Percentiles rank a stretch among this genome's conserved stretches.
Conservation (phyloP, 257 asterid species). For the Solanum dulcamara region DNA sequence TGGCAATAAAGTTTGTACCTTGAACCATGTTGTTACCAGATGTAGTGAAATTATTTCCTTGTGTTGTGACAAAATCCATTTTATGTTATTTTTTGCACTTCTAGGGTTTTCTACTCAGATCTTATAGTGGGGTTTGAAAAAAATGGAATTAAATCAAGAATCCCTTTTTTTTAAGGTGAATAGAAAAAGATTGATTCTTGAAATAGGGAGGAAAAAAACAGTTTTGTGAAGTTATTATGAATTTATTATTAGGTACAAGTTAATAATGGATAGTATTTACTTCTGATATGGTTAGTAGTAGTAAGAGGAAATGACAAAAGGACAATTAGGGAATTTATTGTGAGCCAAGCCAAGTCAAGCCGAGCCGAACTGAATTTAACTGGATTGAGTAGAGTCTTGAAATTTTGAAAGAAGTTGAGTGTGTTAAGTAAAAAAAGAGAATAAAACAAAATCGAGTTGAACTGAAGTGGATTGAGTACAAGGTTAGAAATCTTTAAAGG, state of each 20-base stretch:
- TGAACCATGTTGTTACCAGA: not conserved
- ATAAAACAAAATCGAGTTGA: not conserved
- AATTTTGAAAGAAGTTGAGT: not conserved
- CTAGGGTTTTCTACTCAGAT: not conserved
- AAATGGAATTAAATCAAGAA: not conserved
- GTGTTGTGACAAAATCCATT: not conserved
- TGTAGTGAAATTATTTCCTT: not conserved
- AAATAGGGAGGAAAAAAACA: not conserved
- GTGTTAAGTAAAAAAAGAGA: not conserved
- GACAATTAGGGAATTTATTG: not conserved
- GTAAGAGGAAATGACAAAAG: not conserved
- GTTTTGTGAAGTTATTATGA: not conserved
- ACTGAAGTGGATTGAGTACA: not conserved
- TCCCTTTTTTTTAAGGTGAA: not conserved
- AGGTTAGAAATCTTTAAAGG: not conserved
- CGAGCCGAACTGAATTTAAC: not conserved
- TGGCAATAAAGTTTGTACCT: not conserved
- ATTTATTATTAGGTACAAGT: not conserved
- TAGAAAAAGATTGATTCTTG: not conserved
- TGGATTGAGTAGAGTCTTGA: not conserved
- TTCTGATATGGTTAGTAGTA: not conserved
- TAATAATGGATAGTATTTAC: not conserved
- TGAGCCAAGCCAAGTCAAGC: not conserved
- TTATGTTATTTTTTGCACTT: not conserved
- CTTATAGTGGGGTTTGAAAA: not conserved